Conservation (phyloP, 2,329 filamentous ascomycete genomes). For the Beauveria sp. region DNA sequence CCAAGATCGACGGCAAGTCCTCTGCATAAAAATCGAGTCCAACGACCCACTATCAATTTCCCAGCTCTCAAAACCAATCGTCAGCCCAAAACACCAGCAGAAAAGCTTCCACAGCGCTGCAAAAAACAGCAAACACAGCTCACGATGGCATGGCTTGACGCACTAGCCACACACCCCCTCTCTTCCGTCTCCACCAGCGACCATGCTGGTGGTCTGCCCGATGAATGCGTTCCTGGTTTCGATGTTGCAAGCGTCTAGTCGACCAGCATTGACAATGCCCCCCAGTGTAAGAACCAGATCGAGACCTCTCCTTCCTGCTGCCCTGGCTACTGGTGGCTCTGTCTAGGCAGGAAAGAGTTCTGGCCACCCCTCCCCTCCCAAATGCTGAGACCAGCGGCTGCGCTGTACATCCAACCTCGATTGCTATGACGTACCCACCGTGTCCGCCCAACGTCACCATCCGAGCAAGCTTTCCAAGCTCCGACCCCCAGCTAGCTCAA, state of each 20-base stretch:
- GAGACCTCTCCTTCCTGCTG: neutral
- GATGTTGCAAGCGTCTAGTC: neutral
- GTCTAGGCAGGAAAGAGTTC: neutral
- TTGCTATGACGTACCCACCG: conserved; percentile 12
- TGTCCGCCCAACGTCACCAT: conserved; percentile 11
- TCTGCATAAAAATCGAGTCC: neutral
- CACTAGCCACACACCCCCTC: neutral
- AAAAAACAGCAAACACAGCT: no score
- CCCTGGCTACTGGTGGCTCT: neutral
- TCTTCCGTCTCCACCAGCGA: neutral
- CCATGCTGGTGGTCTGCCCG: neutral
- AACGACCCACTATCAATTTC: conserved; percentile 7
- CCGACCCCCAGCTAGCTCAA: neutral
- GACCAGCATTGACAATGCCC: conserved; percentile 1
- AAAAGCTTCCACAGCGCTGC: no score
- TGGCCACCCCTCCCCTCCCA: neutral
- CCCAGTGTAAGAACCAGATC: neutral
- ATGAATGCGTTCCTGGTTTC: conserved; percentile 10
- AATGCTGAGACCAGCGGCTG: neutral
- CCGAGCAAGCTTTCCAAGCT: conserved; percentile 9
- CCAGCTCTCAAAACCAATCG: neutral
- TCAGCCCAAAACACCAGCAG: no score
- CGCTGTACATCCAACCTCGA: neutral
- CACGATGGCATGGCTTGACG: no score
- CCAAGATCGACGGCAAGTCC: conserved; percentile 1